These are phyloP conservation scores for Carpinus viminea DNA, from an alignment of 306 rosid species.

Conservation along the genomic window DNA sequence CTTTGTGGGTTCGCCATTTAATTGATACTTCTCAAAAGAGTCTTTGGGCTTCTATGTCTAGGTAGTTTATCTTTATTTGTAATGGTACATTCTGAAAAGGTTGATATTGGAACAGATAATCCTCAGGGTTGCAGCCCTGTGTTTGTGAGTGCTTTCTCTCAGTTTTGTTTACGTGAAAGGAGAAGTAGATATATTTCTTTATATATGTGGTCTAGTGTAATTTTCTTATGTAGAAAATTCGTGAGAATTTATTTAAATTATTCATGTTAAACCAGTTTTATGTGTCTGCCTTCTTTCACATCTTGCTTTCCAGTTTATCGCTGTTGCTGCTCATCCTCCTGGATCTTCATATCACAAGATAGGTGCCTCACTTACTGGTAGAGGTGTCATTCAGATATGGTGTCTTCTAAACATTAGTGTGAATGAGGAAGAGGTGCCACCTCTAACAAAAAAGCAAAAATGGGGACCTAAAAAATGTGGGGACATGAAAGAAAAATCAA, in stretches of 20 bases:
- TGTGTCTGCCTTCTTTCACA: constrained; percentile 11
- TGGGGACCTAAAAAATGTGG: constrained; percentile 24
- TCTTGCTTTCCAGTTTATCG: constrained; percentile 60
- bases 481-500: constrained; percentile 29
- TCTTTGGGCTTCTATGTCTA: neutral
- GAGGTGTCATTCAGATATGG: constrained; percentile 95
- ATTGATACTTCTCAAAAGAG: neutral
- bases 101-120: neutral
- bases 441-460: constrained; percentile 31
- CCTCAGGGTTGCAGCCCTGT: no score
- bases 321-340: constrained; percentile 91
- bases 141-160: neutral
- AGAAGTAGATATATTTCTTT: neutral
- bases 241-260: neutral
- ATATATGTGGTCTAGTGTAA: neutral
- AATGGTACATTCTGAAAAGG: neutral
- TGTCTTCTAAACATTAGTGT: constrained; percentile 59
- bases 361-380: constrained; percentile 78
- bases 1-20: neutral
- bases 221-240: neutral
- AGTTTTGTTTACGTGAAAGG: neutral
- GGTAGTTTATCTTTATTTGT: neutral
- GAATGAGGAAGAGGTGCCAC: constrained; percentile 33
- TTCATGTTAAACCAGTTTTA: neutral
- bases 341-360: constrained; percentile 90